These are phyloP conservation scores for Vitellaria paradoxa DNA, from an alignment of 179 eudicot species.

Conservation along the genomic window DNA sequence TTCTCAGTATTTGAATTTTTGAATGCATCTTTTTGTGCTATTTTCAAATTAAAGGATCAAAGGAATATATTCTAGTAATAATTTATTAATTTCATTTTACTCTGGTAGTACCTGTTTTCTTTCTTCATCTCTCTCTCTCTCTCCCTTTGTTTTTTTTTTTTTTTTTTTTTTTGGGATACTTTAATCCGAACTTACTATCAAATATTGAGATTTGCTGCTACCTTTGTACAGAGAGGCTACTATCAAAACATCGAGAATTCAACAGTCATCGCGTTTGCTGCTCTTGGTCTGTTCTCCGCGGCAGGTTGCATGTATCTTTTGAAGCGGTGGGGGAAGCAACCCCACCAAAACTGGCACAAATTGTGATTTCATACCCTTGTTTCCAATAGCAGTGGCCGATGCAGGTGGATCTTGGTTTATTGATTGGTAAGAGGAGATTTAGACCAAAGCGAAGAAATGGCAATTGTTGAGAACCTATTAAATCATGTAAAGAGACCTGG, in stretches of 20 bases:
- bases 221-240: conserved; percentile 64
- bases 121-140: too few species aligned
- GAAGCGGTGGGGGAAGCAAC: conserved; percentile 78
- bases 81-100: not conserved
- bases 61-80: not conserved
- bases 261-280: conserved; percentile 44
- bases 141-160: too few species aligned
- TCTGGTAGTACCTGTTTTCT: not conserved
- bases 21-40: not conserved
- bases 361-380: conserved; percentile 20
- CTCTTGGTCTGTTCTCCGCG: conserved; percentile 65
- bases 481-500: too few species aligned
- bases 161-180: too few species aligned
- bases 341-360: conserved; percentile 73
- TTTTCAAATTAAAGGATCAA: not conserved
- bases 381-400: not conserved
- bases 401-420: not conserved
- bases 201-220: not conserved
- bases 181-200: not conserved
- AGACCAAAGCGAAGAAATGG: not conserved
- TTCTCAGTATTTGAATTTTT: not conserved
- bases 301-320: conserved; percentile 77
- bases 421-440: not conserved
- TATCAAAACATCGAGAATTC: conserved; percentile 62
- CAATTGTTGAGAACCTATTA: too few species aligned